Conservation (phyloP, 148 eudicot genomes). For the Rhododendron ferrugineum region DNA sequence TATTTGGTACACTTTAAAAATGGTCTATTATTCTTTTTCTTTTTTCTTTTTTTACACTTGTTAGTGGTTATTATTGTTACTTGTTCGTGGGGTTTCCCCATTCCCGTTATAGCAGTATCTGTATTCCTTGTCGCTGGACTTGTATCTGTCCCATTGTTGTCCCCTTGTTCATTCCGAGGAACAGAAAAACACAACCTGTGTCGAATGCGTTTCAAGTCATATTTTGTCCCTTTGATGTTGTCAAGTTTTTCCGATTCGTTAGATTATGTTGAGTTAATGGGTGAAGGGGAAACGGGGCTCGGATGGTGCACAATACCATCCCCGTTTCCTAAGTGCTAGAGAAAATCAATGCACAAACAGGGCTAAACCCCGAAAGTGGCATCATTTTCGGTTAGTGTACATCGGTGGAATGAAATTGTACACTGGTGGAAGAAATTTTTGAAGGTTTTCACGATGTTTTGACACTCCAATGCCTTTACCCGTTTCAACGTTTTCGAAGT, state of each 20-base stretch:
- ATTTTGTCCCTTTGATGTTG: neutral
- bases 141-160: neutral
- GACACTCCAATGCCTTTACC: too few relatives aligned
- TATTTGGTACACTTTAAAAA: slow-evolving; percentile 5
- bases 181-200: neutral
- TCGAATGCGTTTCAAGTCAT: neutral
- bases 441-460: too few relatives aligned
- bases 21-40: neutral
- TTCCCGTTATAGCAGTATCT: neutral
- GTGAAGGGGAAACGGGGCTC: neutral
- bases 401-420: too few relatives aligned
- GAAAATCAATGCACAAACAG: neutral
- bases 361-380: too few relatives aligned
- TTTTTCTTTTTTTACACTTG: neutral
- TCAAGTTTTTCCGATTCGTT: neutral
- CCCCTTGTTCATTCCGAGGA: neutral
- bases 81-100: neutral
- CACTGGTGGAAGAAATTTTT: too few relatives aligned
- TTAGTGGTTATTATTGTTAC: slow-evolving; percentile 5
- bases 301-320: too few relatives aligned
- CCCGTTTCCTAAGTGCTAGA: neutral
- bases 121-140: neutral
- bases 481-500: too few relatives aligned
- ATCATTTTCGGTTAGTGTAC: too few relatives aligned
- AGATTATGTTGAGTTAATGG: neutral